Evolutionary conservation across 2,329 filamentous ascomycete genomes (phyloP), one percentile per base, ranked within the genome.

Genomic region (Lachnellula cervina): DNA sequence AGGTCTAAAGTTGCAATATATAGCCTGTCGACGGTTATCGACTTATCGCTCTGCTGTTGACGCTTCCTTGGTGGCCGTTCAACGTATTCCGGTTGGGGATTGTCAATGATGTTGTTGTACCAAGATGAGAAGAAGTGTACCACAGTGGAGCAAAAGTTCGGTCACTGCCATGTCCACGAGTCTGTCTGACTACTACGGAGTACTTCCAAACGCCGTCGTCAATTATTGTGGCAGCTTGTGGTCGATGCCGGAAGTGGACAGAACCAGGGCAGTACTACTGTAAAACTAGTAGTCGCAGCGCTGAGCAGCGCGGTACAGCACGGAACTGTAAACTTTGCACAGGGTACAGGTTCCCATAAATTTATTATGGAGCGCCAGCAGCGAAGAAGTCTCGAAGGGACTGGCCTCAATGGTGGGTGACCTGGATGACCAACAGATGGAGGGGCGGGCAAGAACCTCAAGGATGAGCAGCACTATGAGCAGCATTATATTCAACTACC

Each of bases 371-470:
- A 44, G 19, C 23, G 13, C 44, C 44, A 32, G 45, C 46, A 21
- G 32, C 42, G 42, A 43, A 51, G 35, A 42, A 42, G 21, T 43
- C 37, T 43, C 37, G 38, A 42, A 23, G 37, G 25, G 19, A 8
- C 35, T 19, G 19, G 38, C 35, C 43, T 34, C 25, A 48, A 11
- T 52, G 52, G 51, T 57, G 56, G 57, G 55, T 54, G 52, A 51
- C 53, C 53, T 59, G 53, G 55, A 57, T 60, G 59, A 63, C 61
- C 61, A 61, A 59, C 55, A 57, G 48, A 53, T 52, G 52, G 53
- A 55, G 51, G 23, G 57, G 47, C 55, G 42, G 46, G 48, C 50
- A 57, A 57, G 54, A 53, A 53, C 54, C 44, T 54, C 46, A 37
- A 37, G 25, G 45, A 34, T 34, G 46, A 49, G 35, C 42, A 52